Conservation (phyloP, 805 yeast species). For the Suhomyces vadensis region DNA sequence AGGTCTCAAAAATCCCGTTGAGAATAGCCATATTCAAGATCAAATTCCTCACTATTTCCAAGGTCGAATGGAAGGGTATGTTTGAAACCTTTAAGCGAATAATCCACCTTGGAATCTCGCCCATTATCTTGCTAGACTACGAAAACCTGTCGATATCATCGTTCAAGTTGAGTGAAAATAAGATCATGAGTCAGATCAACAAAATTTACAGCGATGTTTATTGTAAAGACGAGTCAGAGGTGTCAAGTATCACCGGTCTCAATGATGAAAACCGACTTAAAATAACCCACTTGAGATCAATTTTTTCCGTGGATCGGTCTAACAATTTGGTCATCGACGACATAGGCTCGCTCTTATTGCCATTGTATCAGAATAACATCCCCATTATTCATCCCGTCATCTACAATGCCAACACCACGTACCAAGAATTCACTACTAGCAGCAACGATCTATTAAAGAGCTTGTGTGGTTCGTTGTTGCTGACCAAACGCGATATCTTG, state of each 20-base stretch:
- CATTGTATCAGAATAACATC: slow-evolving; percentile 46
- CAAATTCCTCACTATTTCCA: slow-evolving; percentile 36
- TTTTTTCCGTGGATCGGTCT: slow-evolving; percentile 19
- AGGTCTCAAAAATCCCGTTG: slow-evolving; percentile 43
- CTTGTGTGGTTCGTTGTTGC: slow-evolving; percentile 27
- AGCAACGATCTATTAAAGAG: slow-evolving; percentile 26
- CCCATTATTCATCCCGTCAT: slow-evolving; percentile 68
- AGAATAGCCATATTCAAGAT: slow-evolving; percentile 60
- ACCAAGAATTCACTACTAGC: slow-evolving; percentile 27
- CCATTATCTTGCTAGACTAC: slow-evolving; percentile 51
- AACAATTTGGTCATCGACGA: slow-evolving; percentile 18
- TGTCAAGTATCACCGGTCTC: slow-evolving; percentile 8
- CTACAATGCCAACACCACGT: slow-evolving; percentile 10
- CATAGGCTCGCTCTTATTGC: slow-evolving; percentile 37
- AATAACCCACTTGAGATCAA: slow-evolving; percentile 27
- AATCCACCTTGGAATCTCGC: slow-evolving; percentile 68
- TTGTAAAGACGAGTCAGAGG: slow-evolving; percentile 16
- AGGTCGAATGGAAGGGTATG: slow-evolving; percentile 44
- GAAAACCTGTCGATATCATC: slow-evolving; percentile 21
- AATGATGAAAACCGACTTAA: slow-evolving; percentile 22
- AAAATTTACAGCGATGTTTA: slow-evolving; percentile 17
- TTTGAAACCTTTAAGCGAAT: slow-evolving; percentile 58
- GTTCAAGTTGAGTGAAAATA: slow-evolving; percentile 33
- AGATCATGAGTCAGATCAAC: slow-evolving; percentile 34
- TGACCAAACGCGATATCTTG: slow-evolving; percentile 31